Evolutionary conservation across 176 grass and related monocot genomes (phyloP).

Genomic region (Aegilops tauschii): DNA sequence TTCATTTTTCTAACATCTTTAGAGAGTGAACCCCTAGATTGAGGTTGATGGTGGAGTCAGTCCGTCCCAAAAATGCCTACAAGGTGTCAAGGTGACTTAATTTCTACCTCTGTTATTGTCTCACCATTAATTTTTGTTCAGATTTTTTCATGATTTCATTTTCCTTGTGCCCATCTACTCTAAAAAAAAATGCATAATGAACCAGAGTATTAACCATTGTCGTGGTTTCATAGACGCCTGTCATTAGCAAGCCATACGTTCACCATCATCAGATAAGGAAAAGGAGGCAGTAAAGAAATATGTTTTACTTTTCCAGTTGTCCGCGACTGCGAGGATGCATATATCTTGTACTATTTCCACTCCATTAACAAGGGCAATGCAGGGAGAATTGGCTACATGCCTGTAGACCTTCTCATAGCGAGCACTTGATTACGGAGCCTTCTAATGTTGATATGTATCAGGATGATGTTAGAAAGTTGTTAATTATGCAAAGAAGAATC

Average conservation of each 20-base stretch:
- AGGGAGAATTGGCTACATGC: too few relatives aligned
- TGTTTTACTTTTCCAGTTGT: background rate
- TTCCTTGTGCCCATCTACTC: background rate
- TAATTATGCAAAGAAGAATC: too few relatives aligned
- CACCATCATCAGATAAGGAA: background rate
- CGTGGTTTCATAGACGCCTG: too few relatives aligned
- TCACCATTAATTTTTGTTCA: background rate
- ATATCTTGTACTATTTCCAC: background rate
- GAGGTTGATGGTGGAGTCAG: slow-evolving; percentile 92
- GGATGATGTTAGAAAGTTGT: too few relatives aligned
- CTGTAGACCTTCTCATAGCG: too few relatives aligned
- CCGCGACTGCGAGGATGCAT: background rate
- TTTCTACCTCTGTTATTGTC: background rate
- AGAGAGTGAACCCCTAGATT: slow-evolving; percentile 98
- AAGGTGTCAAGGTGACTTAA: slow-evolving; percentile 41
- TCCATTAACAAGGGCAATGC: background rate
- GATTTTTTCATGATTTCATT: background rate
- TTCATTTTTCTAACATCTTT: slow-evolving; percentile 1
- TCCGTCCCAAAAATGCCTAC: slow-evolving; percentile 70
- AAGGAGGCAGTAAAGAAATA: background rate
- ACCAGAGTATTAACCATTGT: too few relatives aligned
- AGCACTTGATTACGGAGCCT: too few relatives aligned
- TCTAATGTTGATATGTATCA: too few relatives aligned
- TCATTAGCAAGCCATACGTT: too few relatives aligned
- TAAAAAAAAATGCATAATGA: too few relatives aligned